Conservation (phyloP, 2,329 filamentous ascomycete species). For the Coleophoma eucalyptorum region DNA sequence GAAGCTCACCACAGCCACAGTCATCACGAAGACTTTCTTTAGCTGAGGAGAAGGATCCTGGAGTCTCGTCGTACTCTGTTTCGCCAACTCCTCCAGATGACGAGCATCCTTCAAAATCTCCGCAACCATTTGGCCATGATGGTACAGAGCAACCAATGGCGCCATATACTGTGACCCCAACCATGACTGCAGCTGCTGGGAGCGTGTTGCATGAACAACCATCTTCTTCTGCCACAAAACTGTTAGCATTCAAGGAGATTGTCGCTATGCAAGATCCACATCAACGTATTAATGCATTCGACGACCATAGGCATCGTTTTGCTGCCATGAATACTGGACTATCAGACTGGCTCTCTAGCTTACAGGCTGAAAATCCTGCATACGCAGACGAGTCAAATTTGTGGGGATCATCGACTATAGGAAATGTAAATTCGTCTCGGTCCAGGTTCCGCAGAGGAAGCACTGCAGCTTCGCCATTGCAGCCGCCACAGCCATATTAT, state of each 20-base stretch:
- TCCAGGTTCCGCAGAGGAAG: constrained; percentile 17
- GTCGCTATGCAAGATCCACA: constrained; percentile 59
- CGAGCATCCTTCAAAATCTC: constrained; percentile 31
- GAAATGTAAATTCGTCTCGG: constrained; percentile 9
- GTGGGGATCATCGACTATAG: constrained; percentile 10
- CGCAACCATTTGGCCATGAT: constrained; percentile 12
- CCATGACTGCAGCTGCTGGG: background rate
- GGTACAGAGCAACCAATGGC: constrained; percentile 7
- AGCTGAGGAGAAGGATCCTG: constrained; percentile 40
- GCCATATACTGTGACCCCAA: background rate
- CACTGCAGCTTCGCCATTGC: constrained; percentile 11
- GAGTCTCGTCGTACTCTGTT: constrained; percentile 29
- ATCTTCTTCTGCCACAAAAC: constrained; percentile 3
- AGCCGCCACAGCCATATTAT: constrained; percentile 51
- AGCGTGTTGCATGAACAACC: background rate
- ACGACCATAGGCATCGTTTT: constrained; percentile 68
- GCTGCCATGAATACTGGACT: constrained; percentile 72
- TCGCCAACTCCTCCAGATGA: constrained; percentile 34
- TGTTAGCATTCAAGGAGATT: constrained; percentile 66
- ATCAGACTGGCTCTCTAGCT: constrained; percentile 47
- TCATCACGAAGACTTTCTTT: constrained; percentile 30
- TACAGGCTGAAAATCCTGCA: constrained; percentile 44
- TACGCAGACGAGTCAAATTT: constrained; percentile 33
- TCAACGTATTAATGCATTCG: constrained; percentile 71
- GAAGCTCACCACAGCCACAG: constrained; percentile 1